Evolutionary conservation across 352 stramenopile species (phyloP), one percentile per base, ranked within the genome.

Genomic region (Phytophthora vignae): DNA sequence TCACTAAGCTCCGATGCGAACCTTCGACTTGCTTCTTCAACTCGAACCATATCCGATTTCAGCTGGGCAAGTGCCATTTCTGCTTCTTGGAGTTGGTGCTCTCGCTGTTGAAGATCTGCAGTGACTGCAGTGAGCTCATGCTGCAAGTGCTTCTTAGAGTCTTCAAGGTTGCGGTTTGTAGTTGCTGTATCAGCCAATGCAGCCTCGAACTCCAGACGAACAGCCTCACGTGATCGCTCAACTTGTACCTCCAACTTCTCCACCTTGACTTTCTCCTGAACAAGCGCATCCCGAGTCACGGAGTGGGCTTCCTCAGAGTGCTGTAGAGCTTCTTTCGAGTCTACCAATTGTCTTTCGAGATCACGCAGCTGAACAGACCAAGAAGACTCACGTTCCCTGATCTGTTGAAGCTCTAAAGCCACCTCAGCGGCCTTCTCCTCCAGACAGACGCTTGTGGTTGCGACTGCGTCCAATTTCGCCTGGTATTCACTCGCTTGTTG

Each of bases 371-470:
- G 75, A 33, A 92, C 69, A 8, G 69, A 85, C 82, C 79, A 91
- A 3, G 85, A 85, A 29, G 73, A 71, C 60, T 93, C 78, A 11
- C 84, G 84, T 61, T 92, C 76, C 66, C 92, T 92, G 27, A 85
- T 76, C 1, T 85, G 73, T 0, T 89, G 69, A 42, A 94, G 69
- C 53, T 92, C 81, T 17, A 88, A 64, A 9, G 84, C 79, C 11
- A 68, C 62, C 12, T 83, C 75, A 15, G 63, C 61, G 19, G 79
- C 70, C 60, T 90, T 90, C 22, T 82, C 75, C 57, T 90, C 77
- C 21, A 87, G 60, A 31, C 69, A 84, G 4, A 63, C 49, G 19
- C 74, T 78, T 5, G 81, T 64, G 11, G 71, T 72, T 11, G 65
- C 31, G 10, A 85, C 46, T 1, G 75, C 50, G 27, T 85, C 84